phyloP scores from a whole-genome alignment of 2,329 filamentous ascomycete genomes.

The Biscogniauxia marginata region DNA sequence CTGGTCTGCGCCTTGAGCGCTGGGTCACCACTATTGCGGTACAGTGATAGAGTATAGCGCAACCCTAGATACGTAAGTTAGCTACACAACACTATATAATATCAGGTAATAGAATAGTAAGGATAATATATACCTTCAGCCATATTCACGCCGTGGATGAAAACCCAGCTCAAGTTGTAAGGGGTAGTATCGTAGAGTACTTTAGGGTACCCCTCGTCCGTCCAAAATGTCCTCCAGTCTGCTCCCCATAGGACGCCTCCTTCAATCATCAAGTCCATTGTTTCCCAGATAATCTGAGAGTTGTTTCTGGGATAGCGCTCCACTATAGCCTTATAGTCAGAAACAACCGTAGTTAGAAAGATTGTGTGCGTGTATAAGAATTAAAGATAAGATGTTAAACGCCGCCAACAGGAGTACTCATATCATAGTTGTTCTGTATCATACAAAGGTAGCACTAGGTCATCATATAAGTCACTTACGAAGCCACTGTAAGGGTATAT shows the following conservation, averaged over 20 bases:
- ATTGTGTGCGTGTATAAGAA: too few relatives aligned
- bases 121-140: slow-evolving; percentile 32
- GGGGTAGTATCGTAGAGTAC: slow-evolving; percentile 18
- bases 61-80: slow-evolving; percentile 26
- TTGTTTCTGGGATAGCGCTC: slow-evolving; percentile 32
- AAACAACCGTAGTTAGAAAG: too few relatives aligned
- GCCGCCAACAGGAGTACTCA: too few relatives aligned
- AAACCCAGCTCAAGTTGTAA: slow-evolving; percentile 33
- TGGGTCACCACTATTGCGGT: slow-evolving; percentile 35
- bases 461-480: not conserved
- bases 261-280: slow-evolving; percentile 44
- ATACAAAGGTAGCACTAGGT: not conserved
- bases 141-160: slow-evolving; percentile 40
- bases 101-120: not conserved
- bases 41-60: slow-evolving; percentile 36
- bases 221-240: slow-evolving; percentile 34
- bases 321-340: slow-evolving; percentile 7
- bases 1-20: slow-evolving; percentile 31
- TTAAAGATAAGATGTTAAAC: too few relatives aligned
- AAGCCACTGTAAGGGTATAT: slow-evolving; percentile 39
- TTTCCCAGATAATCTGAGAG: slow-evolving; percentile 35
- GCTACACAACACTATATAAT: not conserved
- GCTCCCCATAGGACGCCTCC: slow-evolving; percentile 15
- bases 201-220: slow-evolving; percentile 23
- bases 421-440: not conserved